Evolutionary conservation across 2,329 filamentous ascomycete genomes (phyloP).

Genomic region (Talaromyces sp.): DNA sequence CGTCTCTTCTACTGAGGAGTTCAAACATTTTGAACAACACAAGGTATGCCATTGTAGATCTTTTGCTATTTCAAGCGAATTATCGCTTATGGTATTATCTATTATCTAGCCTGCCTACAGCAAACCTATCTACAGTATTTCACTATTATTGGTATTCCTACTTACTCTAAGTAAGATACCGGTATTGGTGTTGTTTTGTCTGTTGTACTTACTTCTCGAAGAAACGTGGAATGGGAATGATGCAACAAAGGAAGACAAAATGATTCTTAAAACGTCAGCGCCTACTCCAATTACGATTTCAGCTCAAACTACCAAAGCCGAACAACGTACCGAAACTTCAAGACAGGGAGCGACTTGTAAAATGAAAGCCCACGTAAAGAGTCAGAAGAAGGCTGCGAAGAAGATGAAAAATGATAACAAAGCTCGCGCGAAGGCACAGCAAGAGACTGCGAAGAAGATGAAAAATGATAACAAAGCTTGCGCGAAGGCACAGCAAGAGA

Average conservation of each 20-base stretch:
- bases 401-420: neutral
- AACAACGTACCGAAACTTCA: neutral
- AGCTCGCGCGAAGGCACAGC: neutral
- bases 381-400: neutral
- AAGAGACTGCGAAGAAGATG: neutral
- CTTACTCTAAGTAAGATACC: neutral
- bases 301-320: neutral
- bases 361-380: neutral
- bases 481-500: neutral
- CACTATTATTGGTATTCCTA: neutral
- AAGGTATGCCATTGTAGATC: neutral
- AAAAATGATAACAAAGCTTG: neutral
- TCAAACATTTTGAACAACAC: neutral
- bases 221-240: neutral
- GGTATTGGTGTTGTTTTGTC: neutral
- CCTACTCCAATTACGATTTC: neutral
- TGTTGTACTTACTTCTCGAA: neutral
- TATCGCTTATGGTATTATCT: neutral
- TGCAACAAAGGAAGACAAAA: neutral
- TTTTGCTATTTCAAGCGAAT: neutral
- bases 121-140: neutral
- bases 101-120: neutral
- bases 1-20: neutral
- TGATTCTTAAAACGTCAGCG: neutral
- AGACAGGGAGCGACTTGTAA: neutral